Evolutionary conservation across 768 basidiomycete genomes (phyloP), one percentile per base, ranked within the genome.

Genomic region (Psilocybe cubensis): DNA sequence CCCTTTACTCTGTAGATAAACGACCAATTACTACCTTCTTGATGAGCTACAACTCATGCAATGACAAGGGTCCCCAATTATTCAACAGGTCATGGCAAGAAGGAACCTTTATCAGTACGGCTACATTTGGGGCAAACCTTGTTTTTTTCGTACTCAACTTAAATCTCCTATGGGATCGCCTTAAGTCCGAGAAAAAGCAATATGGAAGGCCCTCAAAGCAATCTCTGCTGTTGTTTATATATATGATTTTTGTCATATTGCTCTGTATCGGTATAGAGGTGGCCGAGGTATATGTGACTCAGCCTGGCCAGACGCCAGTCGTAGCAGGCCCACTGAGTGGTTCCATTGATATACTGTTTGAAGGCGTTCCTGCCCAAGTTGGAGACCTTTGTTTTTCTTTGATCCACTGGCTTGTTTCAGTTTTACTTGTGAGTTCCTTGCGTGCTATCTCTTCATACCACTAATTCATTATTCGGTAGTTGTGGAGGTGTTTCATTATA

Each of bases 401-500:
- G 3, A 27, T 48, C n/a, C 20, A 48, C 21, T 48, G 46, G 46
- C n/a, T 28, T 5, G 24, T 48, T 6, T 6, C 24, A 6, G 6
- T 31, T 48, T 10, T 48, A 5, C 18, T 48, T 12, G 46, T 48
- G 7, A 9, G 44, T 44, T 23, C 3, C 11, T n/a, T 11, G 10
- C 6, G 10, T 46, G 6, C 1, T 9, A 17, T 5, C 27, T 46
- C 18, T 4, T 20, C 23, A 23, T 4, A 25, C 44, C 14, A 7
- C 44, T 24, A 12, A n/a, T 18, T 23, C 20, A 4, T 33, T 29
- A 1, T 9, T 9, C 41, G 23, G 18, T 23, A 66, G 65, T 33
- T 66, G 1, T 66, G 65, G 65, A 31, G 65, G 24, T 63, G 56
- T 42, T 53, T 41, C 18, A 58, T 66, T 18, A 66, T 66, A 17